These are phyloP conservation scores for Colletotrichum simmondsii DNA, from an alignment of 2,329 filamentous ascomycete species.

Conservation along the genomic window DNA sequence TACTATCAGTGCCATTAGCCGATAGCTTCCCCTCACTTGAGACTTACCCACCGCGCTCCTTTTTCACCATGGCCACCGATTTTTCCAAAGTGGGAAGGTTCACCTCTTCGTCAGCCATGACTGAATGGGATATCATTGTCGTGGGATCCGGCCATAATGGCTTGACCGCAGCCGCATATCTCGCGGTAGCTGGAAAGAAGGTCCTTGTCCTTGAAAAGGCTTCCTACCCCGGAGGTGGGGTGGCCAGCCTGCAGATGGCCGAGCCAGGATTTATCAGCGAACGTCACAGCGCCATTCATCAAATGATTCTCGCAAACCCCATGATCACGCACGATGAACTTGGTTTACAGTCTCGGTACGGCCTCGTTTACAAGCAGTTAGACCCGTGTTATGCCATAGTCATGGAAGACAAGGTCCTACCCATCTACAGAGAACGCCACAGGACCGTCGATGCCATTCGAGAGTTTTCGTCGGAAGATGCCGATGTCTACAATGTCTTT, in stretches of 20 bases:
- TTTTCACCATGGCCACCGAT: background rate
- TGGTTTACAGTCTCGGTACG: background rate
- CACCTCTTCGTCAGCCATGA: background rate
- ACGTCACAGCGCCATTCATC: conserved; percentile 12
- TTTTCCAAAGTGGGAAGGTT: background rate
- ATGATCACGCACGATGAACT: conserved; percentile 4
- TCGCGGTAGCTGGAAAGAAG: conserved; percentile 19
- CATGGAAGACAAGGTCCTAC: background rate
- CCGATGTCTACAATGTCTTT: background rate
- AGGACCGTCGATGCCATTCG: background rate
- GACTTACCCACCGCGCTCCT: too few relatives aligned
- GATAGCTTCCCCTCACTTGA: too few relatives aligned
- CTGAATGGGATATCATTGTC: conserved; percentile 24
- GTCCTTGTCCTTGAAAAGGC: conserved; percentile 23
- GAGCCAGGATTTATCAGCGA: conserved; percentile 1
- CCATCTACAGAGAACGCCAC: background rate
- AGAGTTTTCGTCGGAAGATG: background rate
- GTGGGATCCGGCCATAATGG: conserved; percentile 31
- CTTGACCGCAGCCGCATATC: conserved; percentile 27
- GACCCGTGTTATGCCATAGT: conserved; percentile 8
- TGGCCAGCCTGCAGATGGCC: conserved; percentile 2
- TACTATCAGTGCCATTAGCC: background rate
- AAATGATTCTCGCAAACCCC: conserved; percentile 10
- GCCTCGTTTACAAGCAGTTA: background rate
- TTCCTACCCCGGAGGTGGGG: conserved; percentile 17